Conservation (phyloP, 139 green algal genomes). For the Asterochloris erici region DNA sequence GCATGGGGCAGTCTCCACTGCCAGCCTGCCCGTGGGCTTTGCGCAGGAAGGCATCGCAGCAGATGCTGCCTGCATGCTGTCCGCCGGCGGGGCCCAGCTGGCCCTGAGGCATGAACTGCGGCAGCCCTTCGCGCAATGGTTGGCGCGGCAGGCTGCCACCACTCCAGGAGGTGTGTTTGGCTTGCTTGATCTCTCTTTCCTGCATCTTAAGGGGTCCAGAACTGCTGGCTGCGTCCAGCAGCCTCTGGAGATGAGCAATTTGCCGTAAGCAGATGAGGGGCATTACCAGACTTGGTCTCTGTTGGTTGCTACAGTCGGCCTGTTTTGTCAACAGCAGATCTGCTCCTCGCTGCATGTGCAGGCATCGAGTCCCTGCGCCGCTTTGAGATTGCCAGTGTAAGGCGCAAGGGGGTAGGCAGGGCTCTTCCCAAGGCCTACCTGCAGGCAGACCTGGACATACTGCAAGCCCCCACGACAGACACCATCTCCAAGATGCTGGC, state of each 20-base stretch:
- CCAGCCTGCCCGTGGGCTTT: constrained; percentile 42
- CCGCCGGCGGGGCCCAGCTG: constrained; percentile 37
- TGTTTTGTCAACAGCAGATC: no score
- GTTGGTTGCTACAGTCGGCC: no score
- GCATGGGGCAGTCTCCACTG: constrained; percentile 53
- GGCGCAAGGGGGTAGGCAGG: constrained; percentile 28
- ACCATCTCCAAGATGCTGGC: constrained; percentile 20
- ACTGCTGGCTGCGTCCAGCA: no score
- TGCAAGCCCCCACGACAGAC: constrained; percentile 24
- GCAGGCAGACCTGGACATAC: constrained; percentile 71
- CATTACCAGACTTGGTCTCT: no score
- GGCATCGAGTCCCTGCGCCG: constrained; percentile 12
- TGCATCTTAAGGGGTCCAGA: no score
- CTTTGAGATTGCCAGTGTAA: constrained; percentile 25
- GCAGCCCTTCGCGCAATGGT: constrained; percentile 64
- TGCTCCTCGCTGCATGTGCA: not conserved
- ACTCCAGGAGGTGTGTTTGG: not conserved
- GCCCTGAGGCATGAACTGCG: constrained; percentile 62
- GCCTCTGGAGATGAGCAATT: no score
- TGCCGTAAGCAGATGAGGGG: no score
- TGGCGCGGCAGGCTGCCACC: constrained; percentile 38
- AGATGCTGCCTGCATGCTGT: constrained; percentile 45
- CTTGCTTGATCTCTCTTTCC: no score
- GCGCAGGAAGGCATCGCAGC: not conserved
- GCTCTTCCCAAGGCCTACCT: constrained; percentile 50